phyloP scores from a whole-genome alignment of 1,139 yeast genomes.

The Saccharomyces hybrid region DNA sequence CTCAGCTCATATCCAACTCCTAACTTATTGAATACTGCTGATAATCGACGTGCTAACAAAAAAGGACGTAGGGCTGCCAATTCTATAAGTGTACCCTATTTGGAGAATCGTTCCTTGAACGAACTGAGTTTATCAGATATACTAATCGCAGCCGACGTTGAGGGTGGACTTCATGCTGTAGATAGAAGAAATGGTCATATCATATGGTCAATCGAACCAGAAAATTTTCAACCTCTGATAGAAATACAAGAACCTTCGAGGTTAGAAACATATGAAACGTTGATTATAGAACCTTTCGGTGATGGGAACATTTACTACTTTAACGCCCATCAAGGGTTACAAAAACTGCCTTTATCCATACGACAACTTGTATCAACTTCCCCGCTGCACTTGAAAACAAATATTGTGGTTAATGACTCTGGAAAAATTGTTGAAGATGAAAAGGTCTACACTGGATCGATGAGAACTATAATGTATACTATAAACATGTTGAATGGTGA shows the following conservation, averaged over 20 bases:
- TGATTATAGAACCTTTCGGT: slow-evolving; percentile 89
- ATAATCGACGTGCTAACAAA: not conserved
- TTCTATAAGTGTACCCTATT: slow-evolving; percentile 8
- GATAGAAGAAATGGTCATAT: slow-evolving; percentile 70
- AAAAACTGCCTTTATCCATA: slow-evolving; percentile 75
- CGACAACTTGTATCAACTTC: slow-evolving; percentile 73
- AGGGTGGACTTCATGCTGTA: slow-evolving; percentile 81
- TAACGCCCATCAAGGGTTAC: slow-evolving; percentile 67
- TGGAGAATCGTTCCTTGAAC: slow-evolving; percentile 17
- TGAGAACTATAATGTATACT: slow-evolving; percentile 69
- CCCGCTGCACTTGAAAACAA: slow-evolving; percentile 57
- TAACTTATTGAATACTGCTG: not conserved
- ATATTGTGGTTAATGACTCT: slow-evolving; percentile 32
- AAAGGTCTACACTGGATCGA: slow-evolving; percentile 80
- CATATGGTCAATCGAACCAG: slow-evolving; percentile 65
- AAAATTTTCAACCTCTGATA: slow-evolving; percentile 24
- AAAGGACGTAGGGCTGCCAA: slow-evolving; percentile 5
- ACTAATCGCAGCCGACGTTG: slow-evolving; percentile 71
- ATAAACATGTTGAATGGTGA: slow-evolving; percentile 73
- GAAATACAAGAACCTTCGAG: slow-evolving; percentile 21
- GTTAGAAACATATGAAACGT: slow-evolving; percentile 30
- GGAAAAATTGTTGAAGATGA: slow-evolving; percentile 54
- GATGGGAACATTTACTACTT: slow-evolving; percentile 86
- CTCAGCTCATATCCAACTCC: not conserved
- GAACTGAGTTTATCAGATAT: slow-evolving; percentile 42